Base-by-base conservation (phyloP, 2,329 filamentous ascomycete genomes). In the Eurotiales sp. region DNA sequence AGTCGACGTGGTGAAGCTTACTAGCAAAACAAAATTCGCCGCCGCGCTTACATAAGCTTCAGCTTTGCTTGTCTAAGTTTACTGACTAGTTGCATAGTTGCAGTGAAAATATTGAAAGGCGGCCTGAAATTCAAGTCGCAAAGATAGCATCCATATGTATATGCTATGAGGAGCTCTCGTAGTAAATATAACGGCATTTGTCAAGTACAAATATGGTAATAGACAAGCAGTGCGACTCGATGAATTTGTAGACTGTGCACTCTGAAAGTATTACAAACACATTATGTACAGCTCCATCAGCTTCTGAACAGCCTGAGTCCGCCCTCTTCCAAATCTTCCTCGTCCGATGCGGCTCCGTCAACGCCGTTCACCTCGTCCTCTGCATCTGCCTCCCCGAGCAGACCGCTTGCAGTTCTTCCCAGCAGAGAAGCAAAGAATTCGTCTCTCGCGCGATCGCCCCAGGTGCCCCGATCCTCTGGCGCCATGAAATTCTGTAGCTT, bases 401-500 rank as follows among this genome's bases (percentile, higher is more conserved):
- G 74, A 64, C 86, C 77, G 66, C 83, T 85, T 62, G 86, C 84
- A 43, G 66, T 68, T 51, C 61, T 66, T 0, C 88, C 88, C 57
- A 92, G 82, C 56, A 91, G 69, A 22, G 85, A 86, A 12, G 84
- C 84, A 65, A 91, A 91, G 68, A 92, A 83, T 52, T 77, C 74
- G 32, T 93, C 88, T 53, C 90, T 83, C 50, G 91, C 90, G 54
- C 82, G 80, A 58, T 86, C 83, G 55, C 88, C 87, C 93, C 93
- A 99, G 14, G 69, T 72, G 3, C 86, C 79, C 48, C 88, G 78
- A 66, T 95, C 88, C 67, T 96, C 90, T 0, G 90, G 85, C 10
- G 91, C 91, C 90, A 96, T 96, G 65, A 97, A 97, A 69, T 96
- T 96, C 73, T 96, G 89, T 64, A 99, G 71, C 76, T 97, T 97